These are phyloP conservation scores for Rhizophagus prolifer DNA, from an alignment of 192 early-diverging fungal species.

Conservation along the genomic window DNA sequence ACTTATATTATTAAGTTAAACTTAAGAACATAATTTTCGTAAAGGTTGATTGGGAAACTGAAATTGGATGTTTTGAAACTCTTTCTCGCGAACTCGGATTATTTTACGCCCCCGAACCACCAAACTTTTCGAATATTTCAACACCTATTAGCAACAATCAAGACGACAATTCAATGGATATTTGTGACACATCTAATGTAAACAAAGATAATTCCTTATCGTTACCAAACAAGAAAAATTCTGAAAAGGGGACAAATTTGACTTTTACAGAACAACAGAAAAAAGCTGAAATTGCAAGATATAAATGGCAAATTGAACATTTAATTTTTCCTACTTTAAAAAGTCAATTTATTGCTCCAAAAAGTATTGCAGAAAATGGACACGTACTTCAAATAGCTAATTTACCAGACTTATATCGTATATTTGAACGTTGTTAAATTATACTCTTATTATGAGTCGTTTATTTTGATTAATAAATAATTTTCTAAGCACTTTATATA, in stretches of 20 bases:
- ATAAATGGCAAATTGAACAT: conserved; percentile 70
- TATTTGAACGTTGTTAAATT: conserved; percentile 95
- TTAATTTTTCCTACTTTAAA: conserved; percentile 83
- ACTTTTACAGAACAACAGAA: conserved; percentile 10
- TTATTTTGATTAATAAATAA: too few relatives aligned
- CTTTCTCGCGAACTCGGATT: conserved; percentile 67
- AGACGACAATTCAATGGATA: neutral
- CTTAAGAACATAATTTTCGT: neutral
- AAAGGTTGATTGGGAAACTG: conserved; percentile 81
- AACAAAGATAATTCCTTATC: conserved; percentile 18
- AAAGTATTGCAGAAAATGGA: conserved; percentile 55
- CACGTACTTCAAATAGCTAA: conserved; percentile 75
- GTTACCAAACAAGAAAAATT: conserved; percentile 30
- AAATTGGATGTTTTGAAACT: conserved; percentile 81
- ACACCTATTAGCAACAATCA: conserved; percentile 4
- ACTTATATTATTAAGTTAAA: neutral
- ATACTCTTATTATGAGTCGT: too few relatives aligned
- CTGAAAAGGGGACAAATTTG: neutral
- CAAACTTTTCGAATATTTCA: conserved; percentile 29
- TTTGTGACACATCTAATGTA: neutral
- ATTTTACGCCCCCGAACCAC: conserved; percentile 62
- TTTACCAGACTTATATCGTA: conserved; percentile 87
- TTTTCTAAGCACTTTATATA: too few relatives aligned
- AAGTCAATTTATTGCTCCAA: conserved; percentile 67
- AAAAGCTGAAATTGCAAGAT: conserved; percentile 37